Conservation (phyloP, 1,284 basidiomycete species). For the Coniferiporia weirii region DNA sequence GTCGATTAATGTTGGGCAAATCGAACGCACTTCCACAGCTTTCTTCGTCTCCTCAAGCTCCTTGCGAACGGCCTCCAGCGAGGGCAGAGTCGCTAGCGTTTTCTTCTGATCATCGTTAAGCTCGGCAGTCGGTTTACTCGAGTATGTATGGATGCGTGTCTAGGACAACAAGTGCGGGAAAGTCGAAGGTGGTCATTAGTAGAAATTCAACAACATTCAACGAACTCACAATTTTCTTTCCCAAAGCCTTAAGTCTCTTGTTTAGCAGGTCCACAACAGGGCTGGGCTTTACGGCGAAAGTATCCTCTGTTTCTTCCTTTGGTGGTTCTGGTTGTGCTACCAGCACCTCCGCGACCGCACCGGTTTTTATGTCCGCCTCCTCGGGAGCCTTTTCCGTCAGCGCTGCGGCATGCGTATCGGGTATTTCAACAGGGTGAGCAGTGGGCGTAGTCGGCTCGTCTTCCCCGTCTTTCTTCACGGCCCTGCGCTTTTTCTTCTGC, state of each 20-base stretch:
- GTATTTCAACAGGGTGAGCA: slow-evolving; percentile 34
- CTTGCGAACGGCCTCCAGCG: slow-evolving; percentile 69
- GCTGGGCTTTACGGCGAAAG: slow-evolving; percentile 46
- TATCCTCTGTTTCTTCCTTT: slow-evolving; percentile 37
- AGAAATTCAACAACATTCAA: background rate
- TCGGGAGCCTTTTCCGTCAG: slow-evolving; percentile 48
- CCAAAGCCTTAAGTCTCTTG: slow-evolving; percentile 69
- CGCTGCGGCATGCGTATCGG: slow-evolving; percentile 44
- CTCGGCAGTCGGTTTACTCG: slow-evolving; percentile 56
- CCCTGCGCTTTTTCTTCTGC: slow-evolving; percentile 66
- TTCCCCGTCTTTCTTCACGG: slow-evolving; percentile 35
- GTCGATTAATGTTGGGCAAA: background rate
- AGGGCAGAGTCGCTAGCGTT: slow-evolving; percentile 61
- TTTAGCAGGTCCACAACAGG: slow-evolving; percentile 72
- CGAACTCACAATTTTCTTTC: slow-evolving; percentile 77
- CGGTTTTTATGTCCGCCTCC: slow-evolving; percentile 42
- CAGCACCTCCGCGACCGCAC: slow-evolving; percentile 43
- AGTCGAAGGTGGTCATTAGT: slow-evolving; percentile 3
- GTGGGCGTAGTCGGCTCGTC: slow-evolving; percentile 31
- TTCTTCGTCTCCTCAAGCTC: slow-evolving; percentile 81
- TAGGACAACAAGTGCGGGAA: slow-evolving; percentile 27
- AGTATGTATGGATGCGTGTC: slow-evolving; percentile 70
- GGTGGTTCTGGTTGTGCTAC: slow-evolving; percentile 34
- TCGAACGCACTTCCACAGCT: slow-evolving; percentile 61
- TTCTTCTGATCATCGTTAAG: slow-evolving; percentile 83